These are phyloP conservation scores for Globisporangium orthogonon DNA, from an alignment of 352 stramenopile genomes.

Conservation along the genomic window DNA sequence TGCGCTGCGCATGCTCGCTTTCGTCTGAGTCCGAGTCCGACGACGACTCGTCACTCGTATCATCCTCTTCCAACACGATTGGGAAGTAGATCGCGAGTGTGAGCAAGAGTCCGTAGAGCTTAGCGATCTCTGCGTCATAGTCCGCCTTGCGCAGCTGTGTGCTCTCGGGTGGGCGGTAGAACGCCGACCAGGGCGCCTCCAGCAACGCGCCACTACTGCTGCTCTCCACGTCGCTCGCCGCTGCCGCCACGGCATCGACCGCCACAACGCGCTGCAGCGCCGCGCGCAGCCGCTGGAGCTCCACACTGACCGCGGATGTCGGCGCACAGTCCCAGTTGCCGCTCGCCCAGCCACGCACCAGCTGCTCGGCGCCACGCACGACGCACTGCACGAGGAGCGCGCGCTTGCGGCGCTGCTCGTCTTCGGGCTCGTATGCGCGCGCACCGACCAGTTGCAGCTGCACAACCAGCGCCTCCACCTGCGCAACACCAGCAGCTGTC, in stretches of 20 bases:
- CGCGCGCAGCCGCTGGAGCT: conserved; percentile 32
- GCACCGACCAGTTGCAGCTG: conserved; percentile 31
- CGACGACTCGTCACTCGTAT: conserved; percentile 26
- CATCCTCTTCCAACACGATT: conserved; percentile 23
- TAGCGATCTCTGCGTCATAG: conserved; percentile 39
- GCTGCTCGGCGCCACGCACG: conserved; percentile 7
- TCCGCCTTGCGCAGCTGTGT: conserved; percentile 21
- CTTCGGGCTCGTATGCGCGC: conserved; percentile 29
- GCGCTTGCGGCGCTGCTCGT: conserved; percentile 27
- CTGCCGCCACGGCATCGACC: conserved; percentile 19
- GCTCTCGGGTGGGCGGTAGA: conserved; percentile 38
- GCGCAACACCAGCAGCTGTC: conserved; percentile 5
- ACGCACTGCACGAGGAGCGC: conserved; percentile 31
- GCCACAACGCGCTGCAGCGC: conserved; percentile 38
- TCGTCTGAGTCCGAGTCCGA: conserved; percentile 36
- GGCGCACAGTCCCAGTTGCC: conserved; percentile 33
- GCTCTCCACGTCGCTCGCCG: background rate
- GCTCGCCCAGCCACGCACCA: conserved; percentile 12
- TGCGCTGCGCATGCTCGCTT: conserved; percentile 5
- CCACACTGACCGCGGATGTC: conserved; percentile 6
- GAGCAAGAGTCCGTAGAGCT: conserved; percentile 38
- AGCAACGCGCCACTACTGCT: conserved; percentile 1
- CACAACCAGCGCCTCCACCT: conserved; percentile 17
- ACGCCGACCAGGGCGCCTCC: conserved; percentile 36
- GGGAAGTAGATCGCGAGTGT: conserved; percentile 49